These are phyloP conservation scores for Anisogramma anomala DNA, from an alignment of 2,329 filamentous ascomycete genomes.

Conservation along the genomic window DNA sequence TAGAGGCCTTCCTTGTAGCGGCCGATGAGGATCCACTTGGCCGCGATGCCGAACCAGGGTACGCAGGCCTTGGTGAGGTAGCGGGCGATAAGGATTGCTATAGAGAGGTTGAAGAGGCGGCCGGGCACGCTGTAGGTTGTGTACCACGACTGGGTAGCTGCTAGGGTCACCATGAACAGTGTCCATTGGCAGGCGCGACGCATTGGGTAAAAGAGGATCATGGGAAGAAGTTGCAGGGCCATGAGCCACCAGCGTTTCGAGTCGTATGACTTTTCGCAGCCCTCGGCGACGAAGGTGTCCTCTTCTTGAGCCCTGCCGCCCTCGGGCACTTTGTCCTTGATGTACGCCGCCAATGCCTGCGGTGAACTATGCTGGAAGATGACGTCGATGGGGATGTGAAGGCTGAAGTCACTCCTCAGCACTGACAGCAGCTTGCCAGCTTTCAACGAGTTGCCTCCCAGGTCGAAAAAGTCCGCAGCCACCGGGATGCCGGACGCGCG, in stretches of 20 bases:
- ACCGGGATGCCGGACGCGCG: conserved; percentile 27
- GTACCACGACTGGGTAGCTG: conserved; percentile 27
- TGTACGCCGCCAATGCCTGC: conserved; percentile 23
- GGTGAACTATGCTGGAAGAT: conserved; percentile 40
- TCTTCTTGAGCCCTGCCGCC: neutral
- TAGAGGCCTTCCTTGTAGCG: conserved; percentile 40
- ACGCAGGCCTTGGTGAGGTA: conserved; percentile 27
- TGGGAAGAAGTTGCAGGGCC: conserved; percentile 37
- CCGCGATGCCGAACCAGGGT: conserved; percentile 36
- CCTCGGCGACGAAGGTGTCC: conserved; percentile 5
- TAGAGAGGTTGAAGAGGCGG: conserved; percentile 35
- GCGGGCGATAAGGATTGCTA: conserved; percentile 33
- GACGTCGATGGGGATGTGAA: conserved; percentile 37
- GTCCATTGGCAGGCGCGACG: conserved; percentile 41
- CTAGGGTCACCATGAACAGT: conserved; percentile 36
- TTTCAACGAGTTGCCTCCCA: conserved; percentile 42
- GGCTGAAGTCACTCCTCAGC: conserved; percentile 35
- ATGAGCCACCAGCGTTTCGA: conserved; percentile 39
- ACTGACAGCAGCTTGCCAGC: conserved; percentile 40
- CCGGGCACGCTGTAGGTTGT: conserved; percentile 30
- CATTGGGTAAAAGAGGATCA: conserved; percentile 38
- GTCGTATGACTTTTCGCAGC: conserved; percentile 26
- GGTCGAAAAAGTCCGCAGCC: conserved; percentile 37
- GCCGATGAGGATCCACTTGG: conserved; percentile 46
- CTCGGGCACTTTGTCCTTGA: neutral